A percentile compares a stretch with the other conserved stretches of the same genome.
Evolutionary conservation across 2,329 filamentous ascomycete species (phyloP).

Genomic region (Ampelomyces quisqualis): DNA sequence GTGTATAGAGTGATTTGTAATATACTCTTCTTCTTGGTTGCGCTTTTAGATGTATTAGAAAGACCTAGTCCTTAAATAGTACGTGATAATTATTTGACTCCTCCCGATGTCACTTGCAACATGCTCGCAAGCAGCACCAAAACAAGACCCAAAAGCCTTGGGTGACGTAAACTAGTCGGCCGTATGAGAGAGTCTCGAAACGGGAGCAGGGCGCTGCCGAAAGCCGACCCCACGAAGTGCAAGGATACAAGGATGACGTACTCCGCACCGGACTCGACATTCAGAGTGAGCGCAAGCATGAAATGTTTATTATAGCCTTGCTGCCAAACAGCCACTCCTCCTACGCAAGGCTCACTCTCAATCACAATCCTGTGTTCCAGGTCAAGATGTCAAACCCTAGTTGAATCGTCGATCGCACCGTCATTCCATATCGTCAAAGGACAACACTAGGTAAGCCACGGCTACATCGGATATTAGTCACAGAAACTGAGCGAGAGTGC

Average conservation of each 20-base stretch:
- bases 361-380: not conserved
- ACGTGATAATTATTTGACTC: no score
- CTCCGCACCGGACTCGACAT: constrained; percentile 14
- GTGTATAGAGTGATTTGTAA: constrained; percentile 9
- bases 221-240: constrained; percentile 13
- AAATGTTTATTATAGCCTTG: no score
- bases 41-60: not conserved
- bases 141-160: constrained; percentile 2
- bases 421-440: constrained; percentile 21
- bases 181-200: not conserved
- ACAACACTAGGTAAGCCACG: constrained; percentile 13
- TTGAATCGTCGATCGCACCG: constrained; percentile 1
- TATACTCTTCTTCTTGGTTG: constrained; percentile 21
- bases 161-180: constrained; percentile 8
- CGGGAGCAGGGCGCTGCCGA: constrained; percentile 3
- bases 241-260: constrained; percentile 11
- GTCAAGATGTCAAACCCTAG: not conserved
- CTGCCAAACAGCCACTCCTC: no score
- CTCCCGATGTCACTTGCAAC: no score
- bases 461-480: constrained; percentile 14
- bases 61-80: no score
- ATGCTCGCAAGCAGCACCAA: constrained; percentile 10
- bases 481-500: constrained; percentile 1
- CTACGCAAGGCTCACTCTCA: no score
- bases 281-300: constrained; percentile 1